Evolutionary conservation across 345 rosid genomes (phyloP).

Genomic region (Eucalyptus globulus): DNA sequence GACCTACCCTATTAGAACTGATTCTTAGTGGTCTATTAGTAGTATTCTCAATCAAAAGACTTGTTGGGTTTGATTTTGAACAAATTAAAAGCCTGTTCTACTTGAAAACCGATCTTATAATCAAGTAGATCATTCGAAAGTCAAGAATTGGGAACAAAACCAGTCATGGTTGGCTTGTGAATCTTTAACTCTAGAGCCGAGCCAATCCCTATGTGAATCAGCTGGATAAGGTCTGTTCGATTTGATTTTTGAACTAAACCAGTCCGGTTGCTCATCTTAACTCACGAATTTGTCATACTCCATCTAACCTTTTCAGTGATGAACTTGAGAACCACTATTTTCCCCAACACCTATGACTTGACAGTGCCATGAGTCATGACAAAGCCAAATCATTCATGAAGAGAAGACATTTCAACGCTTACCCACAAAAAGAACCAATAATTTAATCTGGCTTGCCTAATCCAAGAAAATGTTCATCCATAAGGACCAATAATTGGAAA

Average conservation of each 20-base stretch:
- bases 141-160: not conserved
- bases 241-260: not conserved
- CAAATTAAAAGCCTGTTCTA: not conserved
- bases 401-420: not conserved
- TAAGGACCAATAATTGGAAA: not conserved
- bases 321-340: not conserved
- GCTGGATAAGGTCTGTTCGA: rapidly evolving
- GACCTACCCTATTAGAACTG: not conserved
- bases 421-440: not conserved
- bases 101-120: not conserved
- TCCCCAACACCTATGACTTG: not conserved
- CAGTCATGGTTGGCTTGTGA: not conserved
- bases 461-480: not conserved
- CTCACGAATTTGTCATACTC: not conserved
- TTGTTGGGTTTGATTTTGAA: not conserved
- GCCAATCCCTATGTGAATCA: not conserved
- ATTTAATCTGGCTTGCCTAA: not conserved
- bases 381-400: not conserved
- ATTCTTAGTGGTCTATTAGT: too few species aligned
- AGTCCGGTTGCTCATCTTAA: not conserved
- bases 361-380: not conserved
- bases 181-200: not conserved
- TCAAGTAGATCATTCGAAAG: not conserved
- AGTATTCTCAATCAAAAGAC: not conserved
- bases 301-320: not conserved